These are phyloP conservation scores for Xylariaceae sp. DNA, from an alignment of 2,329 filamentous ascomycete genomes.

Conservation along the genomic window DNA sequence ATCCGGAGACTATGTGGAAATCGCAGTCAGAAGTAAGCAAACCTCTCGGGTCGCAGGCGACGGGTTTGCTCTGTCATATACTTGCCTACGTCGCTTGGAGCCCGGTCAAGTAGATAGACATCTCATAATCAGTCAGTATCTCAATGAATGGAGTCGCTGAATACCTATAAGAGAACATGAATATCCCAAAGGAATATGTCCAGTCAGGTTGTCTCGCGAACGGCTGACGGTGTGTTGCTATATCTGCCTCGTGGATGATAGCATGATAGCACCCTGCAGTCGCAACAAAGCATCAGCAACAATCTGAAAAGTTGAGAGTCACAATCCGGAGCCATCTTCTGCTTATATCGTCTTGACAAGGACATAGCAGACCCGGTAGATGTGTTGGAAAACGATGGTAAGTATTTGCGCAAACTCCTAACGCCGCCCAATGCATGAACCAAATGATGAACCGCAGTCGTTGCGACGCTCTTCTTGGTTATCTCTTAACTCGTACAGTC, in stretches of 20 bases:
- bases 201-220: neutral
- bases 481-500: slow-evolving; percentile 8
- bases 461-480: neutral
- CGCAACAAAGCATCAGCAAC: neutral
- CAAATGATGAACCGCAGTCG: slow-evolving; percentile 1
- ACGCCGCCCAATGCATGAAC: slow-evolving; percentile 30
- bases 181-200: neutral
- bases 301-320: neutral
- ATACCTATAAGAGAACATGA: neutral
- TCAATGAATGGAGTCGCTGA: neutral
- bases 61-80: neutral
- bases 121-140: neutral
- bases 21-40: neutral
- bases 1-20: neutral
- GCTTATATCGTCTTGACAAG: neutral
- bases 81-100: too few relatives aligned
- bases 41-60: neutral
- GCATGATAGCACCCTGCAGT: neutral
- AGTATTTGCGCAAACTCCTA: slow-evolving; percentile 14
- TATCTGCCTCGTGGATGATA: neutral
- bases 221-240: neutral
- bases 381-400: slow-evolving; percentile 4
- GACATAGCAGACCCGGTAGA: neutral
- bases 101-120: too few relatives aligned
- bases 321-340: neutral